A percentile compares a stretch with the other conserved stretches of the same genome.
phyloP scores from a whole-genome alignment of 2,329 filamentous ascomycete species.

The Botryotinia calthae region DNA sequence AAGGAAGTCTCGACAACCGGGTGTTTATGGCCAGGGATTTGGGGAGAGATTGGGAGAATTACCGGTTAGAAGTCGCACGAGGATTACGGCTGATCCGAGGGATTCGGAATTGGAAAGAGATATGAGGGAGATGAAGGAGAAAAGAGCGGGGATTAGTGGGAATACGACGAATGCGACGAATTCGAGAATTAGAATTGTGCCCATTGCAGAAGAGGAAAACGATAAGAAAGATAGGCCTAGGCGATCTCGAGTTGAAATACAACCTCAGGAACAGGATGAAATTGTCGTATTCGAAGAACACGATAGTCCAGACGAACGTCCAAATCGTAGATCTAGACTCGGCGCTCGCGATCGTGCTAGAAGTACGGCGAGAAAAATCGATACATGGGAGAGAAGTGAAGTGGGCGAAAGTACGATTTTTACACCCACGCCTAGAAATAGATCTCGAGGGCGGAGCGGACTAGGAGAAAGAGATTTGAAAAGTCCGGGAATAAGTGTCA shows the following conservation, averaged over 20 bases:
- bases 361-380: slow-evolving; percentile 2
- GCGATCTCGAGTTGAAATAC: not conserved
- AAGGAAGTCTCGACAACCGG: not conserved
- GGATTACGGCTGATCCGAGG: not conserved
- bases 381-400: slow-evolving; percentile 15
- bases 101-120: slow-evolving; percentile 4
- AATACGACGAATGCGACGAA: not conserved
- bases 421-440: not conserved
- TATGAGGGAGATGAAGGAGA: slow-evolving; percentile 16
- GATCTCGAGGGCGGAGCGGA: not conserved
- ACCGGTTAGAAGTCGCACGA: slow-evolving; percentile 1
- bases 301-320: not conserved
- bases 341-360: not conserved
- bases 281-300: slow-evolving; percentile 13
- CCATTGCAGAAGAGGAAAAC: not conserved
- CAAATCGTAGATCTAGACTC: slow-evolving; percentile 1
- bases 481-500: not conserved
- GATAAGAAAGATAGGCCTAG: not conserved
- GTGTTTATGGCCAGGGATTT: not conserved
- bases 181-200: slow-evolving; percentile 16
- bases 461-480: not conserved
- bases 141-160: slow-evolving; percentile 6
- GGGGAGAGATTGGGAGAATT: not conserved
- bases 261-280: slow-evolving; percentile 3
- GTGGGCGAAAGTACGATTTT: not conserved